Percentiles rank a stretch among this genome's conserved stretches.
Evolutionary conservation across 495 filamentous ascomycete genomes (phyloP).

Genomic region (Lophium mytilinum): DNA sequence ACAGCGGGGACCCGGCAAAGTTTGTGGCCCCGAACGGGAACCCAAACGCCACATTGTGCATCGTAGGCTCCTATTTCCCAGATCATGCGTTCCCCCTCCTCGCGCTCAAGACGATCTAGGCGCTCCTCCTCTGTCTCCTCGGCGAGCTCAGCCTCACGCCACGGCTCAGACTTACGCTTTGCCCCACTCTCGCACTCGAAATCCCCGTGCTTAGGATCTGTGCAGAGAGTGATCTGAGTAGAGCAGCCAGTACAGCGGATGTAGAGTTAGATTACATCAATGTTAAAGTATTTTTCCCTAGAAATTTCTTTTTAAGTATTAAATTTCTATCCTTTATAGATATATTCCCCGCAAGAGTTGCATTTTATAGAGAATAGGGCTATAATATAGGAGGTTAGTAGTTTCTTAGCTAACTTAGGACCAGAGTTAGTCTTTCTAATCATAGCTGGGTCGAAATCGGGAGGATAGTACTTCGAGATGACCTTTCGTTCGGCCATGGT

Average conservation of each 20-base stretch:
- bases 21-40: too few relatives aligned
- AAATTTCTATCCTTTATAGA: slow-evolving; percentile 94
- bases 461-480: slow-evolving; percentile 68
- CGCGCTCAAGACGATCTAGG: too few relatives aligned
- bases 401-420: slow-evolving; percentile 62
- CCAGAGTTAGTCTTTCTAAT: too few relatives aligned
- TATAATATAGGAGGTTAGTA: slow-evolving; percentile 87
- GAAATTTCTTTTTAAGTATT: slow-evolving; percentile 93
- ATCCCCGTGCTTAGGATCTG: slow-evolving; percentile 90
- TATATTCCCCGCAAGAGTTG: slow-evolving; percentile 85
- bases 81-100: too few relatives aligned
- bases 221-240: slow-evolving; percentile 87
- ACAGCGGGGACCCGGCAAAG: too few relatives aligned
- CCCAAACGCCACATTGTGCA: too few relatives aligned
- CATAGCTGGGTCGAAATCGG: slow-evolving; percentile 99
- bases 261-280: slow-evolving; percentile 88
- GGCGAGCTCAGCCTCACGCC: too few relatives aligned
- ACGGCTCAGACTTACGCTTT: too few relatives aligned
- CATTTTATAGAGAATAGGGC: slow-evolving; percentile 95
- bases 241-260: slow-evolving; percentile 89
- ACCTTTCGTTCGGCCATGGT: slow-evolving; percentile 91
- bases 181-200: slow-evolving; percentile 77
- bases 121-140: too few relatives aligned
- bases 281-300: slow-evolving; percentile 82
- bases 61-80: too few relatives aligned